Percentiles rank a stretch among this genome's conserved stretches.
These are phyloP conservation scores for Mallotus nudiflorus DNA, from an alignment of 345 rosid species.

Conservation along the genomic window DNA sequence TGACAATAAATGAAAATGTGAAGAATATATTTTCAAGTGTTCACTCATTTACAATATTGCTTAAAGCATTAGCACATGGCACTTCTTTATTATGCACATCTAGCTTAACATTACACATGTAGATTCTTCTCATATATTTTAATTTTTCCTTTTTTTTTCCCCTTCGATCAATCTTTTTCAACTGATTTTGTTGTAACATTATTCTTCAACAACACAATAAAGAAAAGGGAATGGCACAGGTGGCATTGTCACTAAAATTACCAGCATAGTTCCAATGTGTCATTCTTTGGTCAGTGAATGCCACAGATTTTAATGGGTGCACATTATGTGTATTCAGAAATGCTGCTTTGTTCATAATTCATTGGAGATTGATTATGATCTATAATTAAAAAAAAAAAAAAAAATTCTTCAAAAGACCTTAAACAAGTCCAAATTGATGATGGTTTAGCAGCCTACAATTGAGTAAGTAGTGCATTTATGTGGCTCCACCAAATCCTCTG, in stretches of 20 bases:
- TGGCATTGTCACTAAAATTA: constrained; percentile 38
- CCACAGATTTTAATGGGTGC: neutral
- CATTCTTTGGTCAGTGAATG: constrained; percentile 30
- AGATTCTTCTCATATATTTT: neutral
- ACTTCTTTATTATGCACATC: neutral
- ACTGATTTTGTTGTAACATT: neutral
- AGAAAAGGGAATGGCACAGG: constrained; percentile 21
- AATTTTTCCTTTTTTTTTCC: neutral
- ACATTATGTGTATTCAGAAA: too few relatives aligned
- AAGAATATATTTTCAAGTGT: neutral
- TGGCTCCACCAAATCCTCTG: constrained; percentile 71
- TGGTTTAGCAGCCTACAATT: constrained; percentile 25
- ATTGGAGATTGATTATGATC: constrained; percentile 9
- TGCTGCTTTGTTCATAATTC: neutral
- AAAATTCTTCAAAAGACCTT: too few relatives aligned
- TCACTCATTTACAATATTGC: too few relatives aligned
- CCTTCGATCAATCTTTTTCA: neutral
- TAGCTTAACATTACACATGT: neutral
- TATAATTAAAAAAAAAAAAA: too few relatives aligned
- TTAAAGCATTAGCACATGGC: neutral
- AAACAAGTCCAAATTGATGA: neutral
- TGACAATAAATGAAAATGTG: neutral
- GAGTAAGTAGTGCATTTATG: constrained; percentile 41
- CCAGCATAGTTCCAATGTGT: constrained; percentile 37
- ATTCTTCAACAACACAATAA: constrained; percentile 9